Conservation (phyloP, 2,329 filamentous ascomycete species). For the Grosmannia serpens region DNA sequence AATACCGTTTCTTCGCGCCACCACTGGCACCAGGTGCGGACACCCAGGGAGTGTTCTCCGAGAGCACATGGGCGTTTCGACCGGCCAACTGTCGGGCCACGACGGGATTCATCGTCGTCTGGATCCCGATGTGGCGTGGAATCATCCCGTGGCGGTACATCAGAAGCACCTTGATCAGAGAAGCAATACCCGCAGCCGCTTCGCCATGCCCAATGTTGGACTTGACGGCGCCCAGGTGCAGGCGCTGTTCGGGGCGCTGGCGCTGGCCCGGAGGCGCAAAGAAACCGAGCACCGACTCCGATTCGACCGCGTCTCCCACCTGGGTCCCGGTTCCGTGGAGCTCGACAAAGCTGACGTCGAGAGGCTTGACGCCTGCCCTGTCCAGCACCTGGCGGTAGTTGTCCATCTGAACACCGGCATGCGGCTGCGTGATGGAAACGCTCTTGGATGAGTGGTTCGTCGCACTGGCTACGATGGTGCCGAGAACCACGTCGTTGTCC, state of each 20-base stretch:
- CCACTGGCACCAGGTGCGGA: conserved; percentile 29
- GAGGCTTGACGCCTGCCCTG: conserved; percentile 43
- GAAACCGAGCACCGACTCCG: conserved; percentile 36
- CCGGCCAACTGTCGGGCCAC: conserved; percentile 49
- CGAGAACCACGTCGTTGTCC: conserved; percentile 38
- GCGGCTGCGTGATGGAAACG: conserved; percentile 51
- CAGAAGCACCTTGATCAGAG: conserved; percentile 32
- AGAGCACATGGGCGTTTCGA: conserved; percentile 32
- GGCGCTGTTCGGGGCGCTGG: conserved; percentile 13
- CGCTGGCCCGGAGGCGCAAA: neutral
- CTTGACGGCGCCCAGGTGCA: conserved; percentile 38
- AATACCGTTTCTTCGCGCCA: conserved; percentile 11
- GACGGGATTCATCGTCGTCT: conserved; percentile 31
- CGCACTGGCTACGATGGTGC: conserved; percentile 45
- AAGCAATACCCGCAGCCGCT: conserved; percentile 28
- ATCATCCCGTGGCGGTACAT: conserved; percentile 38
- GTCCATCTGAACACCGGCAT: conserved; percentile 44
- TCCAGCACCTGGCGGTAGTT: conserved; percentile 44
- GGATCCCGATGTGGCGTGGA: conserved; percentile 37
- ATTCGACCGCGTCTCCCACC: conserved; percentile 51
- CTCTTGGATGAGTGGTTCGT: conserved; percentile 55
- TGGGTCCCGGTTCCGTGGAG: conserved; percentile 60
- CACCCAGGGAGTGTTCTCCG: conserved; percentile 37
- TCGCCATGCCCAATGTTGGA: conserved; percentile 39
- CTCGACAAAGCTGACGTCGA: conserved; percentile 53